phyloP scores from a whole-genome alignment of 2,329 filamentous ascomycete genomes.

The Aspergillus caelatus region DNA sequence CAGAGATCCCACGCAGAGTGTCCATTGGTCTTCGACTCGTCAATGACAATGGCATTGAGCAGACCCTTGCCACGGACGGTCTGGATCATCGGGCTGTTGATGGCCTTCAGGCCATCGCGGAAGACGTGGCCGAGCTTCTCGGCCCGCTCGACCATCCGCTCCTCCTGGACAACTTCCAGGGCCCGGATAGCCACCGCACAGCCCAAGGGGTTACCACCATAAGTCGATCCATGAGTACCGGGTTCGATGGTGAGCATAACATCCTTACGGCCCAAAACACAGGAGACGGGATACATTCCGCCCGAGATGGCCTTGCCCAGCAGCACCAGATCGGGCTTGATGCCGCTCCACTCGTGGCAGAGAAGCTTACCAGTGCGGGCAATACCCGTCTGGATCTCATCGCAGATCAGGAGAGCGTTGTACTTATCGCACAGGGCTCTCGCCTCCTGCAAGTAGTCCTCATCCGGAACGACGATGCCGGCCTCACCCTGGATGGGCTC shows the following conservation, averaged over 20 bases:
- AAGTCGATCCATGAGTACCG: constrained; percentile 97
- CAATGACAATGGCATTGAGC: constrained; percentile 93
- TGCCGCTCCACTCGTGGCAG: constrained; percentile 89
- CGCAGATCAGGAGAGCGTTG: constrained; percentile 93
- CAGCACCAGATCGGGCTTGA: constrained; percentile 93
- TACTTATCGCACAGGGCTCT: constrained; percentile 88
- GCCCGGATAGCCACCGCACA: constrained; percentile 95
- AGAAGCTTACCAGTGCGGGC: constrained; percentile 92
- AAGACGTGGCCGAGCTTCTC: constrained; percentile 81
- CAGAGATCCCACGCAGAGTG: constrained; percentile 96
- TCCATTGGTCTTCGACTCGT: constrained; percentile 81
- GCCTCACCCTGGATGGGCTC: constrained; percentile 98
- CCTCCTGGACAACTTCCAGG: constrained; percentile 89
- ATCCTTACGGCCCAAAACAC: constrained; percentile 83
- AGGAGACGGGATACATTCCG: constrained; percentile 98
- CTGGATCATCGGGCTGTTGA: constrained; percentile 80
- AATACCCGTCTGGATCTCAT: constrained; percentile 98
- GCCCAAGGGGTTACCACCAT: constrained; percentile 93
- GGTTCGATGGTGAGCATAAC: constrained; percentile 96
- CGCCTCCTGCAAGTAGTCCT: constrained; percentile 80
- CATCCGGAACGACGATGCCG: constrained; percentile 91
- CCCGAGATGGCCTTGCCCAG: constrained; percentile 97
- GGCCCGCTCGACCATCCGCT: constrained; percentile 81
- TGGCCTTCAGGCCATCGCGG: constrained; percentile 72
- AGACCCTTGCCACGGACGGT: constrained; percentile 88